Evolutionary conservation across 345 rosid genomes (phyloP), one percentile per base, ranked within the genome.

Genomic region (Carallia pectinifolia): DNA sequence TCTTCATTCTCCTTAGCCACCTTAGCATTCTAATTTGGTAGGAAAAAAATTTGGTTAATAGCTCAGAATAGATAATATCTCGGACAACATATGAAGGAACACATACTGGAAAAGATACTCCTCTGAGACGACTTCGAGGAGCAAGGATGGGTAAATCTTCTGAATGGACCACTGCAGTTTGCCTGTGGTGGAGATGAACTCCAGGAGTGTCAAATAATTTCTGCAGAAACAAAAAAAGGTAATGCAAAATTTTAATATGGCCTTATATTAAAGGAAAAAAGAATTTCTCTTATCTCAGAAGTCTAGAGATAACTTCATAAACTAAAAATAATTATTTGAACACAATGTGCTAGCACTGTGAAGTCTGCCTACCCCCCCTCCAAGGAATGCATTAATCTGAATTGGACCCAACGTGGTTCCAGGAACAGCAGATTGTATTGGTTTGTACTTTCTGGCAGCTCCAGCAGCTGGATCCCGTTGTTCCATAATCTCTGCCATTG

Each of bases 341-440:
- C 16, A 56, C n/a, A 27, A 56, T 27, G 12, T 56, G 34, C 3
- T 44, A 15, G 50, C 50, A 44, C 5, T 10, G 5, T 44, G 16
- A 44, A 44, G 50, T 44, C 12, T 58, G 69, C 71, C 68, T 88
- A 91, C 97, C 95, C 87, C 97, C 78, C 97, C 98, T 67, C 96
- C 95, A 6, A 86, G 87, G 75, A 94, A 94, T 29, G 98, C 96
- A 64, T 91, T 76, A 74, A 94, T 94, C 81, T 89, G 91, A 83
- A 94, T 94, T 19, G 97, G 88, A 60, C 97, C 98, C 64, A 94
- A 84, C 69, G 98, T 94, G 58, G 98, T 94, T 81, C 97, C 97
- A 67, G 97, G 98, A 77, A 94, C 98, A 79, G 98, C 96, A 55
- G 97, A 94, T 76, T 94, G 96, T 75, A 90, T 85, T 27, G 98